These are phyloP conservation scores for Mycogone perniciosa DNA, from an alignment of 2,329 filamentous ascomycete species.

Conservation along the genomic window DNA sequence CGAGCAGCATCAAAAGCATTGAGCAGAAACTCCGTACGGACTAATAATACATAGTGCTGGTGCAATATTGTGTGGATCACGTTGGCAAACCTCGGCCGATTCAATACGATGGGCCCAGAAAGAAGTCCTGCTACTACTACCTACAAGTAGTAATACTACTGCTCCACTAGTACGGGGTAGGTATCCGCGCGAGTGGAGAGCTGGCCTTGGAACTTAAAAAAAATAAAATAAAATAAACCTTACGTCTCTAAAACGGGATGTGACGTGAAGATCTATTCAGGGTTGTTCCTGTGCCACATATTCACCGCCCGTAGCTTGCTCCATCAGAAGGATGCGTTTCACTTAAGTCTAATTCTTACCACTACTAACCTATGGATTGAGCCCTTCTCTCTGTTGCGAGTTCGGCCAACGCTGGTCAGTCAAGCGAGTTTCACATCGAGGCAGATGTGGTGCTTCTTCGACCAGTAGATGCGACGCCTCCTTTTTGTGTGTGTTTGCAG, in stretches of 20 bases:
- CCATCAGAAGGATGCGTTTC: constrained; percentile 1
- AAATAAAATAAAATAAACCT: not conserved
- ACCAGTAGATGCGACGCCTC: not conserved
- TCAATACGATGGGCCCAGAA: no score
- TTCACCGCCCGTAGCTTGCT: constrained; percentile 5
- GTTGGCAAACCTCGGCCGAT: not conserved
- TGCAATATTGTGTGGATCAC: not conserved
- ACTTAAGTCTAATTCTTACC: not conserved
- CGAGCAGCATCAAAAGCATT: no score
- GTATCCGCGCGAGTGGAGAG: not conserved
- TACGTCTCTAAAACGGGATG: not conserved
- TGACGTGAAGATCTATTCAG: not conserved
- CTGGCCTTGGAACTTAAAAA: not conserved
- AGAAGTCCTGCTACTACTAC: no score
- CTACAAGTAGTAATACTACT: no score
- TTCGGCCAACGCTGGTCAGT: not conserved
- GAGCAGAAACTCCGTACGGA: no score
- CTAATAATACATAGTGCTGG: no score
- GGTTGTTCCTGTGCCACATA: not conserved
- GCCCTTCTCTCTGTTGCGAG: not conserved
- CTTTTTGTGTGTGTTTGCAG: not conserved
- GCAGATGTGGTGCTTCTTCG: not conserved
- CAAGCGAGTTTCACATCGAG: not conserved
- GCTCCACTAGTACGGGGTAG: not conserved
- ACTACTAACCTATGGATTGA: no score